A percentile compares a stretch with the other conserved stretches of the same genome.
Evolutionary conservation across 75 land plant species (phyloP).

Genomic region (Larix kaempferi): DNA sequence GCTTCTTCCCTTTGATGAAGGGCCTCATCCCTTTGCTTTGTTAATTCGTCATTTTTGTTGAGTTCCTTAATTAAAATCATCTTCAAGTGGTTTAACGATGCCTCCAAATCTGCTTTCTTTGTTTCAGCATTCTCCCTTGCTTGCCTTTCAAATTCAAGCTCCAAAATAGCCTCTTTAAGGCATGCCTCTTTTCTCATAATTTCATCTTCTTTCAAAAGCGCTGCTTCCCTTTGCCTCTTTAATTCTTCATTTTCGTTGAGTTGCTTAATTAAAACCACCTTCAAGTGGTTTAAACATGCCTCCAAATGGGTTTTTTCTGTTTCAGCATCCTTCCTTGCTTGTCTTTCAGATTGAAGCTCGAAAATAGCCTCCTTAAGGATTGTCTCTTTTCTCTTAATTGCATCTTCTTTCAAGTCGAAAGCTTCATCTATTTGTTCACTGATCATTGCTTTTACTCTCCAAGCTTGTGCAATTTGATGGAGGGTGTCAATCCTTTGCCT

Average conservation of each 20-base stretch:
- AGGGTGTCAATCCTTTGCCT: too few relatives aligned
- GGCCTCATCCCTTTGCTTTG: not conserved
- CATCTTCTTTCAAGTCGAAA: too few relatives aligned
- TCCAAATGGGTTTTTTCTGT: slow-evolving; percentile 21
- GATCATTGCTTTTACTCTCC: too few relatives aligned
- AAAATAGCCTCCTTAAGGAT: slow-evolving; percentile 12
- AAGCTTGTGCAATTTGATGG: too few relatives aligned
- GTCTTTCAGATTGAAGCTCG: slow-evolving; percentile 30
- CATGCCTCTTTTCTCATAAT: not conserved
- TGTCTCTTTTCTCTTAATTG: too few relatives aligned
- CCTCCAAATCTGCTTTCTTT: slow-evolving; percentile 3
- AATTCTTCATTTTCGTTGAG: too few relatives aligned
- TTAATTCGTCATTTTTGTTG: not conserved
- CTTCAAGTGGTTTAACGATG: not conserved
- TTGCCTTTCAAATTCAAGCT: slow-evolving; percentile 30
- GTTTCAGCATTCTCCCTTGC: slow-evolving; percentile 16
- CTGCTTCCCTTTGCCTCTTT: too few relatives aligned
- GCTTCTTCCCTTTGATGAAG: not conserved
- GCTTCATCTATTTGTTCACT: too few relatives aligned
- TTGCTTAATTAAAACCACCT: too few relatives aligned
- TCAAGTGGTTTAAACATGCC: too few relatives aligned
- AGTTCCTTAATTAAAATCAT: not conserved
- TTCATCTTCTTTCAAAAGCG: too few relatives aligned
- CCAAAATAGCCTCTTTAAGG: slow-evolving; percentile 13
- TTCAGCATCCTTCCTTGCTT: slow-evolving; percentile 18